A percentile compares a stretch with the other conserved stretches of the same genome.
Evolutionary conservation across 176 grass and related monocot genomes (phyloP).

Genomic region (Cocos nucifera): DNA sequence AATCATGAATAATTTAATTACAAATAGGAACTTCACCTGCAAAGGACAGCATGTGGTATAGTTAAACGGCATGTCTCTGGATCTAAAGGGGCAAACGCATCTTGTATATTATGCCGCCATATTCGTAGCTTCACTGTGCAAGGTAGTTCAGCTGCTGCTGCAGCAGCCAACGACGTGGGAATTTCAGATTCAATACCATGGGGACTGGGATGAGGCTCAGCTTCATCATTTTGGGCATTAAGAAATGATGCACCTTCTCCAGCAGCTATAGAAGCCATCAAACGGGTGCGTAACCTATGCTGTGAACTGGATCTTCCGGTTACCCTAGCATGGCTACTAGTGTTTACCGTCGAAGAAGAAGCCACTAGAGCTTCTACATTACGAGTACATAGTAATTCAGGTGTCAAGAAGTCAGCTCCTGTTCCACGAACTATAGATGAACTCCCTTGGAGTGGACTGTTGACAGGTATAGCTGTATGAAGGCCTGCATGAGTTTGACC

Average conservation of each 20-base stretch:
- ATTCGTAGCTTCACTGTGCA: slow-evolving; percentile 97
- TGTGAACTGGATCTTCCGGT: slow-evolving; percentile 24
- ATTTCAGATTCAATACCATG: slow-evolving; percentile 53
- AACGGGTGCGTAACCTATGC: slow-evolving; percentile 21
- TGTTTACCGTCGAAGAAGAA: slow-evolving; percentile 34
- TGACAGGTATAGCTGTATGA: slow-evolving; percentile 22
- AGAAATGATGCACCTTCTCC: slow-evolving; percentile 40
- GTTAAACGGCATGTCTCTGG: slow-evolving; percentile 46
- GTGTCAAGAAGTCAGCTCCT: slow-evolving; percentile 25
- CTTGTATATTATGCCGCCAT: slow-evolving; percentile 70
- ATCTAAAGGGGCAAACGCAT: slow-evolving; percentile 41
- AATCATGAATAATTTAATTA: too few species aligned
- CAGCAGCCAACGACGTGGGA: slow-evolving; percentile 49
- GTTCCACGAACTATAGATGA: slow-evolving; percentile 13
- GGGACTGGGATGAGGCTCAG: slow-evolving; percentile 50
- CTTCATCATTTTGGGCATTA: slow-evolving; percentile 48
- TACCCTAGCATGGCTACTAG: slow-evolving; percentile 28
- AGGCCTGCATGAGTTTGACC: slow-evolving; percentile 54
- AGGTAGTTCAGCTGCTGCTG: slow-evolving; percentile 69
- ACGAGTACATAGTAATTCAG: slow-evolving; percentile 20
- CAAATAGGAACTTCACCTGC: slow-evolving; percentile 49
- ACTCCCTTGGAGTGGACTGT: slow-evolving; percentile 27
- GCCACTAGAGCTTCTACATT: slow-evolving; percentile 27
- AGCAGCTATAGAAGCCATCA: slow-evolving; percentile 27
- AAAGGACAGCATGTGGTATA: slow-evolving; percentile 98